Conservation (phyloP, 1,284 basidiomycete species). For the Tremellales sp. region DNA sequence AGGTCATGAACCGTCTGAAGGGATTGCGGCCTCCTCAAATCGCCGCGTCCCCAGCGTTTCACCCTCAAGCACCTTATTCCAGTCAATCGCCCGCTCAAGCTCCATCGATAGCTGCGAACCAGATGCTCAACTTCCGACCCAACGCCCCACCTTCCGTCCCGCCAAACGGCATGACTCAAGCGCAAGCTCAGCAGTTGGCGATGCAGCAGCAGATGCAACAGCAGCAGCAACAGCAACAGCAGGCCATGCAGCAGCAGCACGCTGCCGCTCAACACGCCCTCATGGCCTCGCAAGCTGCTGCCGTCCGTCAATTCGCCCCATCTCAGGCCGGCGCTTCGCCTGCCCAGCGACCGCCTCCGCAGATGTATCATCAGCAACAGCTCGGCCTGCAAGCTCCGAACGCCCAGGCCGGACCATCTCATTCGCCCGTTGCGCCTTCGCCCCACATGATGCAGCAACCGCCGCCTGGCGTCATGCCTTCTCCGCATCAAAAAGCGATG, state of each 20-base stretch:
- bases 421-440: slow-evolving; percentile 30
- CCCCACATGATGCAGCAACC: slow-evolving; percentile 28
- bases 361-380: slow-evolving; percentile 19
- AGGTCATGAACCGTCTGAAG: slow-evolving; percentile 39
- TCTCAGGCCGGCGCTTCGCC: slow-evolving; percentile 22
- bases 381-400: slow-evolving; percentile 22
- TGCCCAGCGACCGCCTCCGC: slow-evolving; percentile 21
- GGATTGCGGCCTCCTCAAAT: slow-evolving; percentile 26
- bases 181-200: slow-evolving; percentile 14
- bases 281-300: slow-evolving; percentile 1
- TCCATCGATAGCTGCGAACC: background rate
- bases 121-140: background rate
- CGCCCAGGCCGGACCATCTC: slow-evolving; percentile 18
- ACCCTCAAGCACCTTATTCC: slow-evolving; percentile 12
- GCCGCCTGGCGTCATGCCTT: slow-evolving; percentile 29
- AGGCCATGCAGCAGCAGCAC: slow-evolving; percentile 14
- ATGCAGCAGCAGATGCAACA: slow-evolving; percentile 7
- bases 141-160: background rate
- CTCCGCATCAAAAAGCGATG: slow-evolving; percentile 35
- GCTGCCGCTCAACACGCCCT: slow-evolving; percentile 14
- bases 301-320: slow-evolving; percentile 16
- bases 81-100: slow-evolving; percentile 2
- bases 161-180: slow-evolving; percentile 1
- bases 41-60: slow-evolving; percentile 12
- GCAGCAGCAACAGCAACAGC: slow-evolving; percentile 8